Evolutionary conservation across 805 yeast species (phyloP), one percentile per base, ranked within the genome.

Genomic region (Zygotorulaspora danielsina): DNA sequence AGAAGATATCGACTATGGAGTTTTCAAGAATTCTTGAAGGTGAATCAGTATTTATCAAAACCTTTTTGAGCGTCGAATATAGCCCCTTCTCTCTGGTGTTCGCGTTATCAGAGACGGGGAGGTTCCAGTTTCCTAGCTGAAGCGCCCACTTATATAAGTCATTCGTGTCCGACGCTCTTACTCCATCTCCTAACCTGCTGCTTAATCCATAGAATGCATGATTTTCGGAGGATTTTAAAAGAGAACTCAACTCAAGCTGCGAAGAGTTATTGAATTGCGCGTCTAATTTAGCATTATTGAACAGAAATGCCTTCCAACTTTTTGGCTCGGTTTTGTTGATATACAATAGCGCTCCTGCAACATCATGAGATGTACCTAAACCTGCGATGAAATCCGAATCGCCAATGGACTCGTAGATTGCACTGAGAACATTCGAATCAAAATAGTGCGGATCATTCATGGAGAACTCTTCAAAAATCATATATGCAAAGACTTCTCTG

Each of bases 41-140:
- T n/a, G 31, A 26, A 3, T 17, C 12, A 11, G 32, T 38, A 13
- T 38, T 38, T 11, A 16, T 18, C 3, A 66, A 68, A 4, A 77
- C 50, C 4, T 56, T 54, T 47, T 75, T 79, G 44, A 83, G 62
- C 1, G 76, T 55, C 3, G 67, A 64, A 53, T 81, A 86, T 2
- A 80, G 59, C 2, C 68, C 63, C 31, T 72, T 73, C 32, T 75
- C 68, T 27, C 69, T 73, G 1, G 66, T 58, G 0, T 38, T 36
- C 0, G 72, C 55, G 0, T 42, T 47, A 2, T 53, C 55, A 1
- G 79, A 69, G 0, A 55, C 45, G 0, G 94, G 85, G 1, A 84
- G 44, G 38, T 81, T 82, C 97, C 97, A 89, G 35, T 76, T 74
- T 30, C 72, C 75, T 28, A 89, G 60, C 53, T 83, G 83, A 87